These are phyloP conservation scores for Botrytis sinoallii DNA, from an alignment of 2,329 filamentous ascomycete genomes.

Conservation along the genomic window DNA sequence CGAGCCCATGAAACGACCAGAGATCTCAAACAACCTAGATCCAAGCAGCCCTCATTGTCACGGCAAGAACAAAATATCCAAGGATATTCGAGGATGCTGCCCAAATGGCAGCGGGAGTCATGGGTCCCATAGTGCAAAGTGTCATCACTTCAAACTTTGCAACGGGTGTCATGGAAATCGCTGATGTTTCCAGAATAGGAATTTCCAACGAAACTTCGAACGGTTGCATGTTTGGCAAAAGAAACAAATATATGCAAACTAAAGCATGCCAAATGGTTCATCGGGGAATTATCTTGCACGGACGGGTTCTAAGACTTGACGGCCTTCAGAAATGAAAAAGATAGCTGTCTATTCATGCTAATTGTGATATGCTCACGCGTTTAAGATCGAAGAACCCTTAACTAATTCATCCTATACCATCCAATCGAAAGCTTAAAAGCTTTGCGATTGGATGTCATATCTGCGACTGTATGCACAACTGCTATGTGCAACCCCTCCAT, in stretches of 20 bases:
- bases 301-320: background rate
- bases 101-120: slow-evolving; percentile 17
- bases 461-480: background rate
- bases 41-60: slow-evolving; percentile 11
- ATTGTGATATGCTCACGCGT: background rate
- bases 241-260: background rate
- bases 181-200: slow-evolving; percentile 14
- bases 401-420: background rate
- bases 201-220: slow-evolving; percentile 12
- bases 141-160: slow-evolving; percentile 17
- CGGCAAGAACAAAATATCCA: background rate
- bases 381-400: background rate
- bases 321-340: background rate
- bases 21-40: slow-evolving; percentile 17
- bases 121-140: slow-evolving; percentile 14
- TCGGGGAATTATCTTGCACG: slow-evolving; percentile 7
- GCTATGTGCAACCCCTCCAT: background rate
- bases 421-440: background rate
- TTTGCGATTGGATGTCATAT: slow-evolving; percentile 9
- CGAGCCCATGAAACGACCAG: slow-evolving; percentile 13
- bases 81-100: slow-evolving; percentile 10
- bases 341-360: background rate
- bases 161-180: slow-evolving; percentile 20
- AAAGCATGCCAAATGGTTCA: slow-evolving; percentile 1
- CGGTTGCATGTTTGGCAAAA: background rate